Evolutionary conservation across 192 early-diverging fungal genomes (phyloP).

Genomic region (Backusella westeae): DNA sequence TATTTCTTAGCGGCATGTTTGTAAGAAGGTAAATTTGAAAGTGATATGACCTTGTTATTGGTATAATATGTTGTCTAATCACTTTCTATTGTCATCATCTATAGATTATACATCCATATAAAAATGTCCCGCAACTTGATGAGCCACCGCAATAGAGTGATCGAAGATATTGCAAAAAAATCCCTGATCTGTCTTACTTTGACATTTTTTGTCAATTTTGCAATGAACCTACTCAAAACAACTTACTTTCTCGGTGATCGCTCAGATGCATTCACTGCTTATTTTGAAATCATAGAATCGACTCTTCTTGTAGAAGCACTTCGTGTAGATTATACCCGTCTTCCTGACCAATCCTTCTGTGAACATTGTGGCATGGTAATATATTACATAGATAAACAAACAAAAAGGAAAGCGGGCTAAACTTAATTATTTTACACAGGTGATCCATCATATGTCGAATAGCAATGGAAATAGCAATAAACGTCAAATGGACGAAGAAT

Average conservation of each 20-base stretch:
- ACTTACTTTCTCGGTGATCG: constrained; percentile 22
- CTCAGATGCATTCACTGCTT: constrained; percentile 33
- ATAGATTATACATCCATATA: constrained; percentile 29
- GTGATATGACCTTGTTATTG: background rate
- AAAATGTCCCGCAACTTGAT: background rate
- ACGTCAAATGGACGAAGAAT: background rate
- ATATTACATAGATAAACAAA: background rate
- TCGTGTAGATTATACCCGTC: constrained; percentile 19
- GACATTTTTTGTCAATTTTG: constrained; percentile 30
- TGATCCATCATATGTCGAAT: background rate
- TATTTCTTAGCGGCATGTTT: constrained; percentile 39
- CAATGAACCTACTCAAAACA: constrained; percentile 37
- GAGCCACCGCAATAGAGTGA: constrained; percentile 22
- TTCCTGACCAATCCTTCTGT: constrained; percentile 17
- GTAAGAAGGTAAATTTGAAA: constrained; percentile 19
- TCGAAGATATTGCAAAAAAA: constrained; percentile 31
- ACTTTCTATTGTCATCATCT: background rate
- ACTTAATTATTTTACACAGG: background rate
- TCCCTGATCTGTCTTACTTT: constrained; percentile 35
- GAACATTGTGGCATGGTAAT: constrained; percentile 25
- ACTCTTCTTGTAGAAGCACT: constrained; percentile 38
- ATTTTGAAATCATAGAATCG: constrained; percentile 37
- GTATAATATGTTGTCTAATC: background rate
- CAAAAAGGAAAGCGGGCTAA: background rate
- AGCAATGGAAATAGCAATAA: background rate